Conservation (phyloP, 1,284 basidiomycete species). For the Marasmius fiardii region DNA sequence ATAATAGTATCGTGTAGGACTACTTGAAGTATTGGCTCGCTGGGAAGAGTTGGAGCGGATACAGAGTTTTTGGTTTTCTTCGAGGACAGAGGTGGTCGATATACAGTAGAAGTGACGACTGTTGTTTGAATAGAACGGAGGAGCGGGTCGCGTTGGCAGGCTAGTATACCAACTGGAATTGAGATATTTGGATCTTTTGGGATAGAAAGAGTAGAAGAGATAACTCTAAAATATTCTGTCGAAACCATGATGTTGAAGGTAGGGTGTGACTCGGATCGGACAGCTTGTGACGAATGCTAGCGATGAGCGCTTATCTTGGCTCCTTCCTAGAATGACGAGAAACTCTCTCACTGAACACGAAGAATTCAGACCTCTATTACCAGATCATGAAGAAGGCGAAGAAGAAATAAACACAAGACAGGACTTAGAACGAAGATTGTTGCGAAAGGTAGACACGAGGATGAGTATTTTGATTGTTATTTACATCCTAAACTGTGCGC, state of each 20-base stretch:
- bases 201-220: constrained; percentile 52
- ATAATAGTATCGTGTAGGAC: constrained; percentile 81
- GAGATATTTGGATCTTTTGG: constrained; percentile 46
- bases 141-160: constrained; percentile 73
- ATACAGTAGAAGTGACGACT: constrained; percentile 45
- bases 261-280: constrained; percentile 26
- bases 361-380: not conserved
- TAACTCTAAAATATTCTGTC: constrained; percentile 62
- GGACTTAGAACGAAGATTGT: constrained; percentile 47
- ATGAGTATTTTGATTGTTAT: constrained; percentile 67
- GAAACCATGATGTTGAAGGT: constrained; percentile 45
- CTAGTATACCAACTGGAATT: constrained; percentile 68
- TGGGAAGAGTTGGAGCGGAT: constrained; percentile 38
- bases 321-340: not conserved
- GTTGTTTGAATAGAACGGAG: constrained; percentile 51
- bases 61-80: constrained; percentile 58
- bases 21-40: constrained; percentile 54
- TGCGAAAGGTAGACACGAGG: constrained; percentile 59
- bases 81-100: constrained; percentile 36
- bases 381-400: too few relatives aligned
- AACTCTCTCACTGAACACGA: not conserved
- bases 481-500: constrained; percentile 66
- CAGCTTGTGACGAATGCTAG: not conserved
- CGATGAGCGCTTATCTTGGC: too few relatives aligned
- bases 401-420: too few relatives aligned